Percentiles rank a stretch among this genome's conserved stretches.
phyloP scores from a whole-genome alignment of 176 grass and related monocot genomes.

The Alloteropsis semialata region DNA sequence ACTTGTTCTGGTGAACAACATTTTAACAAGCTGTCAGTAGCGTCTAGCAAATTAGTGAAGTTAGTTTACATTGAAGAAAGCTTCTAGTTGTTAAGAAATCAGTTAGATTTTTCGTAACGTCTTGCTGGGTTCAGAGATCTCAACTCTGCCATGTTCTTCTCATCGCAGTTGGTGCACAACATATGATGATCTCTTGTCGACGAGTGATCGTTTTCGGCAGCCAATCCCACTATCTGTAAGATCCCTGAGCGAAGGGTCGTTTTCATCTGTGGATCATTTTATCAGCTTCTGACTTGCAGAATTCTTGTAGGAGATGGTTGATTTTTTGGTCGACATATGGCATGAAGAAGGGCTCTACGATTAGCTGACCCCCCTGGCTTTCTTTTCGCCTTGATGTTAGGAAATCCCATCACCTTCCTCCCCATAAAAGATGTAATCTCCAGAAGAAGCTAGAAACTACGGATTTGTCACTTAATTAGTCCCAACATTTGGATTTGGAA shows the following conservation, averaged over 20 bases:
- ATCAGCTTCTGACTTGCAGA: slow-evolving; percentile 1
- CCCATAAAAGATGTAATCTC: not conserved
- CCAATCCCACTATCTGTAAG: slow-evolving; percentile 84
- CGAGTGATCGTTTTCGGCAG: slow-evolving; percentile 54
- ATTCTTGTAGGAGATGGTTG: slow-evolving; percentile 73
- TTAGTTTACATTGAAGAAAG: not conserved
- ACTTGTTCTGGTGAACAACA: not conserved
- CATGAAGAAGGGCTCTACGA: slow-evolving; percentile 77
- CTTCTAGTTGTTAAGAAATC: not conserved
- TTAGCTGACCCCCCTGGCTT: slow-evolving; percentile 35
- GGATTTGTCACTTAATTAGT: not conserved
- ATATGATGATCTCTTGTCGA: slow-evolving; percentile 79
- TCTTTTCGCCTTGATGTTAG: not conserved
- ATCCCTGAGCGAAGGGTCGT: not conserved
- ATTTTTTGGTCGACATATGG: slow-evolving; percentile 90
- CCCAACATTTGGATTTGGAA: not conserved
- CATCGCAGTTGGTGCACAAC: slow-evolving; percentile 67
- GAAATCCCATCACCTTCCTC: not conserved
- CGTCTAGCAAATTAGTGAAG: not conserved
- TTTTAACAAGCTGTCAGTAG: not conserved
- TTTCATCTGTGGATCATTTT: not conserved
- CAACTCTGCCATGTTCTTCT: not conserved
- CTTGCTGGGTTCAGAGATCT: not conserved
- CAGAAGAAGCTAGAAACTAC: slow-evolving; percentile 9
- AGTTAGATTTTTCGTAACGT: not conserved